These are phyloP conservation scores for Sporothrix variecibatus DNA, from an alignment of 2,329 filamentous ascomycete genomes.

Conservation along the genomic window DNA sequence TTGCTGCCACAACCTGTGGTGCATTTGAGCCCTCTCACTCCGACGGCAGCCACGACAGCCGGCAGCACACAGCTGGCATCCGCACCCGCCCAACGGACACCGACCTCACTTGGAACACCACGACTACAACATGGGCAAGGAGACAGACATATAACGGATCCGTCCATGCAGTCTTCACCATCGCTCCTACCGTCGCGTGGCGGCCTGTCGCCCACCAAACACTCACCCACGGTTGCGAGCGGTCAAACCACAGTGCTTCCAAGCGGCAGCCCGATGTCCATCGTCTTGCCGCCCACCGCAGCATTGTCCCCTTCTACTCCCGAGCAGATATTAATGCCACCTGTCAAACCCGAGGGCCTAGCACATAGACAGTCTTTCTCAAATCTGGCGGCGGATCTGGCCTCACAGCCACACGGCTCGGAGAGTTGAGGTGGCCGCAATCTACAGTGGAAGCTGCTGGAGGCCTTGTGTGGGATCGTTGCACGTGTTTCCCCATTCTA, in stretches of 20 bases:
- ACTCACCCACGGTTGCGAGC: slow-evolving; percentile 48
- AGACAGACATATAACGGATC: slow-evolving; percentile 33
- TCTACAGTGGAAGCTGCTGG: not conserved
- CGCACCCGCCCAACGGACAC: slow-evolving; percentile 31
- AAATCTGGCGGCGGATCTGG: not conserved
- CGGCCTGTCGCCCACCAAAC: slow-evolving; percentile 55
- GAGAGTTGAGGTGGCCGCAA: not conserved
- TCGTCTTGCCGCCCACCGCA: slow-evolving; percentile 59
- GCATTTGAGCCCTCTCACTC: not conserved
- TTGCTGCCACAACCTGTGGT: not conserved
- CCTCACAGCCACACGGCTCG: not conserved
- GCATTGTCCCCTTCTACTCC: slow-evolving; percentile 60
- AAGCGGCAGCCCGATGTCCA: slow-evolving; percentile 39
- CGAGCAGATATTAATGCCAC: slow-evolving; percentile 61
- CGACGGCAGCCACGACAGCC: slow-evolving; percentile 25
- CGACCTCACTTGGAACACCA: slow-evolving; percentile 34
- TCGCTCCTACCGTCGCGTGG: slow-evolving; percentile 48
- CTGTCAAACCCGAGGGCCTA: slow-evolving; percentile 53
- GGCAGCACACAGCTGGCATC: slow-evolving; percentile 20
- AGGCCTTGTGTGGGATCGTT: no score
- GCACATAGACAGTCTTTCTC: slow-evolving; percentile 34
- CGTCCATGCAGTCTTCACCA: slow-evolving; percentile 38
- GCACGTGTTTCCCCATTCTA: no score
- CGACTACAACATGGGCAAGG: slow-evolving; percentile 35
- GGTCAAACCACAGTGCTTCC: slow-evolving; percentile 36